These are phyloP conservation scores for Daedaleopsis nitida DNA, from an alignment of 768 basidiomycete genomes.

Conservation along the genomic window DNA sequence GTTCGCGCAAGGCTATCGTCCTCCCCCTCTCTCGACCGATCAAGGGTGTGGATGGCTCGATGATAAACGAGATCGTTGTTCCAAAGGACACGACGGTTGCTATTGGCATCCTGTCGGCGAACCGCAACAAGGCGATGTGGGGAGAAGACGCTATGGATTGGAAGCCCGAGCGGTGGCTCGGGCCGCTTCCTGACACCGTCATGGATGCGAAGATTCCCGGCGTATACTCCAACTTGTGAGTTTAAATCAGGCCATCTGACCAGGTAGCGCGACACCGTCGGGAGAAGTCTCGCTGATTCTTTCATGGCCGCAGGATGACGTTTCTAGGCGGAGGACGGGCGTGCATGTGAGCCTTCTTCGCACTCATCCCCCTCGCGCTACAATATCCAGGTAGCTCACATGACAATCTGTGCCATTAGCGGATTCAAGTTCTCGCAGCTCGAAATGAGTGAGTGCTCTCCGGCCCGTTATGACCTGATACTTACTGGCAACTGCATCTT, in stretches of 20 bases:
- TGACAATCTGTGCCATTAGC: neutral
- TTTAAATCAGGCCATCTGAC: no score
- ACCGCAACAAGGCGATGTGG: conserved; percentile 19
- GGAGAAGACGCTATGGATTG: conserved; percentile 28
- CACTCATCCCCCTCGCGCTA: neutral
- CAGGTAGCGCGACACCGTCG: no score
- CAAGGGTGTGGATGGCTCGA: conserved; percentile 11
- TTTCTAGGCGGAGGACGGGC: conserved; percentile 29
- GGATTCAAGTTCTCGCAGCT: conserved; percentile 25
- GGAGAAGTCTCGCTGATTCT: neutral
- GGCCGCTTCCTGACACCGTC: conserved; percentile 10
- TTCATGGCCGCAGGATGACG: conserved; percentile 25
- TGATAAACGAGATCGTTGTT: conserved; percentile 31
- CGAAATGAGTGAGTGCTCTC: conserved; percentile 22
- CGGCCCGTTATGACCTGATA: no score
- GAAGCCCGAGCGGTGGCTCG: conserved; percentile 45
- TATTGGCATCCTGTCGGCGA: conserved; percentile 35
- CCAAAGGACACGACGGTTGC: conserved; percentile 40
- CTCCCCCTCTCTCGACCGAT: conserved; percentile 25
- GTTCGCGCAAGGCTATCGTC: conserved; percentile 45
- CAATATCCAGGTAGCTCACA: neutral
- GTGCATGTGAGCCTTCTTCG: conserved; percentile 26
- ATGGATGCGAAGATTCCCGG: conserved; percentile 17
- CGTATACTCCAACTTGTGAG: conserved; percentile 21
- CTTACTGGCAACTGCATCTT: no score